A percentile compares a stretch with the other conserved stretches of the same genome.
Conservation (phyloP, 345 rosid genomes). For the Leavenworthia alabamica region DNA sequence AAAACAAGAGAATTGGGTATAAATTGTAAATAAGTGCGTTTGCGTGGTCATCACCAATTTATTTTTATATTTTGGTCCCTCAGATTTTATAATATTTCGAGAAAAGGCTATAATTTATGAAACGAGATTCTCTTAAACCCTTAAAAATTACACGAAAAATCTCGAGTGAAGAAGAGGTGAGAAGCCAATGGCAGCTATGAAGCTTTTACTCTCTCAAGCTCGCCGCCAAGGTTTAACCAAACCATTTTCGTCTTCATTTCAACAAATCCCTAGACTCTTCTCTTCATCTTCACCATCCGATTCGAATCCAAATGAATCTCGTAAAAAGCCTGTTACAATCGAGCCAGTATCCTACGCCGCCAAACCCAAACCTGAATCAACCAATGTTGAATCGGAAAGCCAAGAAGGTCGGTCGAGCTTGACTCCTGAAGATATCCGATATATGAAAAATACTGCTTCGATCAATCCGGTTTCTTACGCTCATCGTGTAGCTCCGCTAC, state of each 20-base stretch:
- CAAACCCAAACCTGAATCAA: constrained; percentile 36
- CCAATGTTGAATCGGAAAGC: background rate
- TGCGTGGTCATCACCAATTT: background rate
- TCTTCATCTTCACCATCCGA: constrained; percentile 32
- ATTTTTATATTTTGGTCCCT: constrained; percentile 12
- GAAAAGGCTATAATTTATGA: background rate
- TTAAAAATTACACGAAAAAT: constrained; percentile 9
- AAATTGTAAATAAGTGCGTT: background rate
- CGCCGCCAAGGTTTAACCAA: constrained; percentile 41
- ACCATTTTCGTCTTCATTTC: constrained; percentile 30
- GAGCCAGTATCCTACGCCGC: constrained; percentile 59
- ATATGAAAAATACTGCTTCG: constrained; percentile 50
- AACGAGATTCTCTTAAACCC: constrained; percentile 2
- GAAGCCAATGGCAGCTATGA: constrained; percentile 44
- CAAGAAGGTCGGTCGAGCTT: constrained; percentile 29
- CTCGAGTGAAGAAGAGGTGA: constrained; percentile 9
- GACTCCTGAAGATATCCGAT: constrained; percentile 76
- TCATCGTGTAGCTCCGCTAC: constrained; percentile 72
- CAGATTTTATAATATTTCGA: background rate
- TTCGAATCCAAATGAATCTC: constrained; percentile 14
- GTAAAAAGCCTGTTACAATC: constrained; percentile 16
- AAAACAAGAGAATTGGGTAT: constrained; percentile 1
- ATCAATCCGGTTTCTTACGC: constrained; percentile 69
- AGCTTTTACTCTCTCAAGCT: constrained; percentile 48
- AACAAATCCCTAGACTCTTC: constrained; percentile 31